Conservation (phyloP, 345 rosid species). For the Noccaea bulbosa region DNA sequence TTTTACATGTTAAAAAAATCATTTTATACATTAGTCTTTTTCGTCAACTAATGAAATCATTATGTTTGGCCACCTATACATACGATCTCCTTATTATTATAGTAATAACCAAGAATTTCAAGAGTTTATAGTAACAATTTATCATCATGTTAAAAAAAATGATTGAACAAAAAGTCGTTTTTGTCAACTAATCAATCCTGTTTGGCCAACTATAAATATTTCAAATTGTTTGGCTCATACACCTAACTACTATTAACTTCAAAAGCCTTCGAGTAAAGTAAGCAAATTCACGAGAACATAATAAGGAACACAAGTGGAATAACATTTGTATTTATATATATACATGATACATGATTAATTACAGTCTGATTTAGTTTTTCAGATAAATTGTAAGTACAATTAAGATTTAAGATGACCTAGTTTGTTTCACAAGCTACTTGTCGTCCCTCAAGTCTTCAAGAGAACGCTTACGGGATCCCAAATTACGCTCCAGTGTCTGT, state of each 20-base stretch:
- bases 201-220: not conserved
- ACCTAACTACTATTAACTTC: conserved; percentile 18
- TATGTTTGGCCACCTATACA: not conserved
- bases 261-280: not conserved
- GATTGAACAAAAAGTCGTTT: not conserved
- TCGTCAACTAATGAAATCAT: not conserved
- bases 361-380: conserved; percentile 6
- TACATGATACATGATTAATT: conserved; percentile 22
- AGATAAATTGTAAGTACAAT: not conserved
- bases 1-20: not conserved
- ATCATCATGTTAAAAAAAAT: too few species aligned
- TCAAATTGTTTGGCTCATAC: not conserved
- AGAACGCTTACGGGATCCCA: conserved; percentile 85
- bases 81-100: too few species aligned
- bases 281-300: not conserved
- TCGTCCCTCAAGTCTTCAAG: conserved; percentile 73
- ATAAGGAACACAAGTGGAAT: not conserved
- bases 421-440: conserved; percentile 23
- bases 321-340: not conserved
- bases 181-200: not conserved
- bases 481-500: conserved; percentile 81
- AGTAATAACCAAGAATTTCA: too few species aligned
- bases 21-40: not conserved
- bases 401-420: not conserved
- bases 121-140: too few species aligned